Evolutionary conservation across 2,329 filamentous ascomycete species (phyloP).

Genomic region (Colletotrichum sp.): DNA sequence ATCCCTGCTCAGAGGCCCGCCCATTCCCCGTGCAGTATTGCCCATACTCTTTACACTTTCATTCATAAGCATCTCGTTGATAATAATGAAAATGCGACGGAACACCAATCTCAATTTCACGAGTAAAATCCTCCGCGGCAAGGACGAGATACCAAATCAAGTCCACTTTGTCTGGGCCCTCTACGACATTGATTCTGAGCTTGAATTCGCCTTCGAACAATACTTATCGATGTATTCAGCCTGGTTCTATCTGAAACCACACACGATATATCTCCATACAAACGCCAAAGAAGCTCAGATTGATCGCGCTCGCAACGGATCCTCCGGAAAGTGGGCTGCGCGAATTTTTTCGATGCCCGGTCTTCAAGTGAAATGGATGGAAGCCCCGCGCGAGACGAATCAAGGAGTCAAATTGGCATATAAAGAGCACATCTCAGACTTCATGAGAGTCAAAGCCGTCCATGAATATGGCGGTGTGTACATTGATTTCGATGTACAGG

Average conservation of each 20-base stretch:
- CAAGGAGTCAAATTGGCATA: background rate
- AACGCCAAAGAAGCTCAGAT: background rate
- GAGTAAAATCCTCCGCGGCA: background rate
- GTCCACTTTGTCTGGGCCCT: background rate
- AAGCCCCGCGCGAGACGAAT: background rate
- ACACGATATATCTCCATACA: background rate
- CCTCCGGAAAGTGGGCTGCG: background rate
- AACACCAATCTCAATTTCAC: background rate
- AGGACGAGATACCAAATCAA: background rate
- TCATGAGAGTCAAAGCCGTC: slow-evolving; percentile 15
- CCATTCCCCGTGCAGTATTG: background rate
- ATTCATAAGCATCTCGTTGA: background rate
- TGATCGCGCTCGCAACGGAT: background rate
- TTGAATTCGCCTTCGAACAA: background rate
- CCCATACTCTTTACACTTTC: background rate
- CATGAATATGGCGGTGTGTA: slow-evolving; percentile 29
- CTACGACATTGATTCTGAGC: background rate
- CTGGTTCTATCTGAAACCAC: background rate
- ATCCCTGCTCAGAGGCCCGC: background rate
- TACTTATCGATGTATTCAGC: background rate
- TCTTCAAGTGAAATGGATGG: background rate
- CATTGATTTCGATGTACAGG: slow-evolving; percentile 26
- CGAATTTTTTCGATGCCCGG: background rate
- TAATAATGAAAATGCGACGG: background rate
- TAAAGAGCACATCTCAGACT: slow-evolving; percentile 12